Evolutionary conservation across 1,284 basidiomycete genomes (phyloP).

Genomic region (Trichosporon sp.): DNA sequence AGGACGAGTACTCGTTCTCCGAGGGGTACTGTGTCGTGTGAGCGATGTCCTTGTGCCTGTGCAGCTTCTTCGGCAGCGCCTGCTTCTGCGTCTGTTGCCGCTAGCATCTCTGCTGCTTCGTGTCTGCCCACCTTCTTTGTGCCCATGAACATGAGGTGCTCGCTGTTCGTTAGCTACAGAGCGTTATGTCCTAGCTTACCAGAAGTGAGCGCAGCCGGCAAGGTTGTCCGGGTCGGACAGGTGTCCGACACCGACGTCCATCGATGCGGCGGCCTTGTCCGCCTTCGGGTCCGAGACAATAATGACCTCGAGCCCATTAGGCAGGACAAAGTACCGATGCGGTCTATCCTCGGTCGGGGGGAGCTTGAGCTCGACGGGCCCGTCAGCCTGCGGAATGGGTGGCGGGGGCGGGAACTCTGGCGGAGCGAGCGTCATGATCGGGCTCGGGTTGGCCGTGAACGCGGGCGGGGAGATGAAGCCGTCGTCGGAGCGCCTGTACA

Average conservation of each 20-base stretch:
- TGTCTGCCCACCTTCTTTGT: slow-evolving; percentile 46
- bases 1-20: slow-evolving; percentile 92
- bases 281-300: slow-evolving; percentile 80
- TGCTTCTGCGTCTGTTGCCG: no score
- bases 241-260: slow-evolving; percentile 94
- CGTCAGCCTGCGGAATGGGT: slow-evolving; percentile 35
- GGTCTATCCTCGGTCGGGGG: slow-evolving; percentile 66
- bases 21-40: slow-evolving; percentile 68
- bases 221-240: slow-evolving; percentile 79
- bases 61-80: no score
- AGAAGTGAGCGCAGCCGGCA: slow-evolving; percentile 47
- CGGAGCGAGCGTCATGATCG: slow-evolving; percentile 6
- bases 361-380: slow-evolving; percentile 55
- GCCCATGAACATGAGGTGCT: slow-evolving; percentile 87
- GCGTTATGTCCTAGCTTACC: slow-evolving; percentile 23
- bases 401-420: slow-evolving; percentile 28
- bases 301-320: slow-evolving; percentile 81
- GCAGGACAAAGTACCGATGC: slow-evolving; percentile 72
- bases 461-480: background rate
- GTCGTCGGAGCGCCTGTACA: background rate
- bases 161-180: slow-evolving; percentile 59
- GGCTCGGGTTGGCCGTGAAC: background rate
- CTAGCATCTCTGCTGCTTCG: background rate
- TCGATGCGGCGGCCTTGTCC: slow-evolving; percentile 90
- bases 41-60: background rate